These are phyloP conservation scores for Boechera retrofracta DNA, from an alignment of 345 rosid species.

Conservation along the genomic window DNA sequence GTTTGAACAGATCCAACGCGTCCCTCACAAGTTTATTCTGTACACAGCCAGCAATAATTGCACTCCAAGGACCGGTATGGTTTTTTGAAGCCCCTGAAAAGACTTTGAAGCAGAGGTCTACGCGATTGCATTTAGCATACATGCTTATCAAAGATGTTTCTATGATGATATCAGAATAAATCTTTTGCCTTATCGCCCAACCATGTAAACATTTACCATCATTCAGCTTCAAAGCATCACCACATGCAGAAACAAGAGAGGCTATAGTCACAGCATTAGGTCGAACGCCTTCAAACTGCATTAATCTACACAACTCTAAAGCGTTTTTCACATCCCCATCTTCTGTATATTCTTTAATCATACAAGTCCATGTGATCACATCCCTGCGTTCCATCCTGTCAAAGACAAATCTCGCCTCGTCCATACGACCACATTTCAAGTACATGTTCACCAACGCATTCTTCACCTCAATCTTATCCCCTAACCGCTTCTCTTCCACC, in stretches of 20 bases:
- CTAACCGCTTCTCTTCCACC: constrained; percentile 54
- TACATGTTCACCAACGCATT: constrained; percentile 75
- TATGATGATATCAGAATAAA: constrained; percentile 52
- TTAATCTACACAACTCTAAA: constrained; percentile 52
- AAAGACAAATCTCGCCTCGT: constrained; percentile 63
- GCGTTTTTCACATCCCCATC: constrained; percentile 55
- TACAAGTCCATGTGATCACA: constrained; percentile 73
- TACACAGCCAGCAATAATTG: constrained; percentile 65
- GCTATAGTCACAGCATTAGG: constrained; percentile 70
- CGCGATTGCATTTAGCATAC: constrained; percentile 74
- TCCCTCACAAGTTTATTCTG: constrained; percentile 53
- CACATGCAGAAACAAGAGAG: constrained; percentile 73
- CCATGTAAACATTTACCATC: constrained; percentile 75
- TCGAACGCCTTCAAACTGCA: constrained; percentile 58
- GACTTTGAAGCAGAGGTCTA: constrained; percentile 62
- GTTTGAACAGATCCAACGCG: constrained; percentile 56
- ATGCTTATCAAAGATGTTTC: constrained; percentile 86
- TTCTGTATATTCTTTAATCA: constrained; percentile 61
- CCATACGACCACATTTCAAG: constrained; percentile 61
- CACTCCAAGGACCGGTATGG: constrained; percentile 74
- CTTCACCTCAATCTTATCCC: constrained; percentile 51
- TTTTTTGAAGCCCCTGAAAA: constrained; percentile 56
- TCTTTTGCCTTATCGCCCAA: constrained; percentile 66
- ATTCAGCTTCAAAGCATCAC: constrained; percentile 53
- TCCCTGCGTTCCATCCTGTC: constrained; percentile 58